Evolutionary conservation across 371 early-diverging fungal species (phyloP).

Genomic region (Dichotomocladium elegans): DNA sequence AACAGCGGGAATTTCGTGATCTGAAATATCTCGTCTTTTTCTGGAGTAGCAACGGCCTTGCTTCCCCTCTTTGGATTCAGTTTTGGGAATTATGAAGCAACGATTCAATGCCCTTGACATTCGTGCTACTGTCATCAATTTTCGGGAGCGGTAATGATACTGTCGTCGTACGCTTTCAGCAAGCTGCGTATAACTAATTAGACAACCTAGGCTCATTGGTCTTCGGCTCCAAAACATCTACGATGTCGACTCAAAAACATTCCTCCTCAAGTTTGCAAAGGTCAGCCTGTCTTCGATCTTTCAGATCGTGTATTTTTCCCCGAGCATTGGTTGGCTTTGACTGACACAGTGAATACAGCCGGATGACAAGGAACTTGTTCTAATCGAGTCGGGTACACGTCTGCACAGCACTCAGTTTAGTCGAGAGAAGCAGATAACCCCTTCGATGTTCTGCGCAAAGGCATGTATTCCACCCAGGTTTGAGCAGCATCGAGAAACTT

Average conservation of each 20-base stretch:
- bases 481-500: background rate
- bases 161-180: background rate
- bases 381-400: slow-evolving; percentile 93
- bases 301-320: no score
- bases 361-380: slow-evolving; percentile 82
- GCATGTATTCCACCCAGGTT: background rate
- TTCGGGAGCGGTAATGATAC: slow-evolving; percentile 52
- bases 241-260: slow-evolving; percentile 89
- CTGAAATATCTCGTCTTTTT: no score
- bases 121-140: slow-evolving; percentile 75
- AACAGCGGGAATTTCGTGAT: no score
- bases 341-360: no score
- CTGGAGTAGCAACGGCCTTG: no score
- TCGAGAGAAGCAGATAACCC: slow-evolving; percentile 83
- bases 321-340: no score
- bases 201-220: slow-evolving; percentile 62
- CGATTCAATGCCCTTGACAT: slow-evolving; percentile 89
- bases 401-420: slow-evolving; percentile 88
- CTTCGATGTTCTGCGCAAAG: slow-evolving; percentile 86
- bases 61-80: no score
- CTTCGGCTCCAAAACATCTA: slow-evolving; percentile 93
- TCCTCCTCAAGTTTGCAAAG: slow-evolving; percentile 90
- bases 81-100: slow-evolving; percentile 71
- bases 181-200: background rate
- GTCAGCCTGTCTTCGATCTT: no score